Conservation (phyloP, 1,284 basidiomycete species). For the Veloboletus limbatus region DNA sequence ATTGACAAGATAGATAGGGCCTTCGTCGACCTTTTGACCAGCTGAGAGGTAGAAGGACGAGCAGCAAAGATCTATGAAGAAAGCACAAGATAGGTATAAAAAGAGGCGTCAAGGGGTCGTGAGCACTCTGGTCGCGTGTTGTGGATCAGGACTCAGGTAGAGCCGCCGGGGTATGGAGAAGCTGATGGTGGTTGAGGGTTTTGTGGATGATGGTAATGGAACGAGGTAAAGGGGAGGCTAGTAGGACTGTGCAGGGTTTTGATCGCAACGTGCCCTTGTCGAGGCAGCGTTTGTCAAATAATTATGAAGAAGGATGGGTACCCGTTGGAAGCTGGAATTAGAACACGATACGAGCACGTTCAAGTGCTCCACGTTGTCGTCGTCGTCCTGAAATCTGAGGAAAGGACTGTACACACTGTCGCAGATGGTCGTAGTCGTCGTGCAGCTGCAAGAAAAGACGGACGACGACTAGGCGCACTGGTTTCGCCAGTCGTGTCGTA, state of each 20-base stretch:
- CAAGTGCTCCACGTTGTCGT: constrained; percentile 15
- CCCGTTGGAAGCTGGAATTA: constrained; percentile 18
- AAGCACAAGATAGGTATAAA: constrained; percentile 62
- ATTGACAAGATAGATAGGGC: constrained; percentile 48
- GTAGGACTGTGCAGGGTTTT: constrained; percentile 56
- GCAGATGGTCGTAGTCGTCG: constrained; percentile 17
- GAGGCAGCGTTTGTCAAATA: constrained; percentile 44
- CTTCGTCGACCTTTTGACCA: constrained; percentile 37
- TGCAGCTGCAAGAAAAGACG: constrained; percentile 19
- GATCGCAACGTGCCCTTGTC: constrained; percentile 70
- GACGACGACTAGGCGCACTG: constrained; percentile 25
- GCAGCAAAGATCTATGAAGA: constrained; percentile 40
- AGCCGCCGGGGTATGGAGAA: constrained; percentile 26
- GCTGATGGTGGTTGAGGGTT: constrained; percentile 40
- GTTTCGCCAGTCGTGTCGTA: constrained; percentile 35
- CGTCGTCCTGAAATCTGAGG: constrained; percentile 10
- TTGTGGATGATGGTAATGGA: constrained; percentile 43
- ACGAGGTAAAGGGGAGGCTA: constrained; percentile 59
- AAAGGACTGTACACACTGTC: constrained; percentile 6
- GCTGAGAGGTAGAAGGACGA: constrained; percentile 33
- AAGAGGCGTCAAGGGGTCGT: constrained; percentile 50
- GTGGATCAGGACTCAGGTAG: constrained; percentile 35
- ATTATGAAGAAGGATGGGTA: constrained; percentile 31
- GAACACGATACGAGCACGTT: constrained; percentile 26
- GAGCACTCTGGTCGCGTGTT: constrained; percentile 44